phyloP scores from a whole-genome alignment of 306 rosid genomes.

The Corylus americana region DNA sequence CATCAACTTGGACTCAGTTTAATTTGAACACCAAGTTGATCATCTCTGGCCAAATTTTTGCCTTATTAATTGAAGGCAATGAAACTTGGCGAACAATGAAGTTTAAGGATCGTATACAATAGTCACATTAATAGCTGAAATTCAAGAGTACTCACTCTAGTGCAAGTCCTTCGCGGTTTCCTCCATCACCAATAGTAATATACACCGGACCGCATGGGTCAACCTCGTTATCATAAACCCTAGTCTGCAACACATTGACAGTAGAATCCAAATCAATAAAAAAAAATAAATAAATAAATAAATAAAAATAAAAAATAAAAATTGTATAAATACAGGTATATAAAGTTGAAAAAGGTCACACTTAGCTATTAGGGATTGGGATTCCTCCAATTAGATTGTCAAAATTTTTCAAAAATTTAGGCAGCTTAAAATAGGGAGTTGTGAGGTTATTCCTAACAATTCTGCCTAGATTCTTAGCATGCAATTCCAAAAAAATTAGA shows the following conservation, averaged over 20 bases:
- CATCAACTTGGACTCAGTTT: background rate
- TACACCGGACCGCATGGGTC: constrained; percentile 68
- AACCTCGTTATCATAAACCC: constrained; percentile 54
- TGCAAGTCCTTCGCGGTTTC: constrained; percentile 80
- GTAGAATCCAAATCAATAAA: background rate
- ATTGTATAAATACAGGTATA: background rate
- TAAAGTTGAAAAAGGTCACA: background rate
- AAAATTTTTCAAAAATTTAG: too few species aligned
- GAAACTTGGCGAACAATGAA: background rate
- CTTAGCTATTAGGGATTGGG: too few species aligned
- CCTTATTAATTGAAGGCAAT: background rate
- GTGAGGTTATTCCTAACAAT: too few species aligned
- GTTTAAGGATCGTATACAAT: background rate
- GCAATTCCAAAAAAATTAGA: too few species aligned
- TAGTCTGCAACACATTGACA: constrained; percentile 39
- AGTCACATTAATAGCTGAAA: background rate
- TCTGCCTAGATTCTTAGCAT: too few species aligned
- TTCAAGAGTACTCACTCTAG: constrained; percentile 37
- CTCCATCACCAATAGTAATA: constrained; percentile 74
- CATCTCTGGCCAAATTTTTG: background rate
- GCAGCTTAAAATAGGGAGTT: too few species aligned
- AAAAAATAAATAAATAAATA: background rate
- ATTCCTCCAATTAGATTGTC: too few species aligned
- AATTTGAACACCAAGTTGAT: background rate
- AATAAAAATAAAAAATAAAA: too few species aligned